A percentile compares a stretch with the other conserved stretches of the same genome.
Conservation (phyloP, 2,329 filamentous ascomycete species). For the Blastomyces gilchristii region DNA sequence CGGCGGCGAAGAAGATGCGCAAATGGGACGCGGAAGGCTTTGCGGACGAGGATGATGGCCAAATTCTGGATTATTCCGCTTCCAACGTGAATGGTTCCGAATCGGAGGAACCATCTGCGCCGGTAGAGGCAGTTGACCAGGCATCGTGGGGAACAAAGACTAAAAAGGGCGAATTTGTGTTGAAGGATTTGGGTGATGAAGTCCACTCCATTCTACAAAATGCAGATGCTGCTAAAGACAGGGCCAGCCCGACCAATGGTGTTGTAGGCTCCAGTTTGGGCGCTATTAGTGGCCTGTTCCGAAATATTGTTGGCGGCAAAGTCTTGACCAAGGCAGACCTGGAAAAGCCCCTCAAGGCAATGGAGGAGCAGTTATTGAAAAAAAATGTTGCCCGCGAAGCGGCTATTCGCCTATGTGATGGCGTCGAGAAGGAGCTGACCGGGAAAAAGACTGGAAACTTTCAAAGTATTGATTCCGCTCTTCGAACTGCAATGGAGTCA, state of each 20-base stretch:
- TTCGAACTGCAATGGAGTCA: constrained; percentile 79
- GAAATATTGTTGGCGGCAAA: constrained; percentile 92
- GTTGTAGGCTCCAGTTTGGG: constrained; percentile 70
- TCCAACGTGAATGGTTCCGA: constrained; percentile 40
- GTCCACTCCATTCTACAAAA: constrained; percentile 79
- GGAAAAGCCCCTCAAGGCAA: constrained; percentile 83
- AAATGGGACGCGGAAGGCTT: constrained; percentile 87
- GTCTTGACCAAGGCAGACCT: constrained; percentile 80
- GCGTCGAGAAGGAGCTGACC: constrained; percentile 79
- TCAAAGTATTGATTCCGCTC: constrained; percentile 73
- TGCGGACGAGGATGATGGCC: constrained; percentile 71
- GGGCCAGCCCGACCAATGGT: constrained; percentile 43
- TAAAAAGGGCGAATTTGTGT: constrained; percentile 79
- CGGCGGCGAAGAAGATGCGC: constrained; percentile 67
- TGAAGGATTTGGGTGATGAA: constrained; percentile 88
- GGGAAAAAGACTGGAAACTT: constrained; percentile 88
- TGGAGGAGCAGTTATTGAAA: constrained; percentile 87
- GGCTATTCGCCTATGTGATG: constrained; percentile 78
- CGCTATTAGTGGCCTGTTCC: constrained; percentile 78
- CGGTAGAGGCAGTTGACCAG: constrained; percentile 64
- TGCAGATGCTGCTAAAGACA: constrained; percentile 56
- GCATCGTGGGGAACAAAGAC: constrained; percentile 78
- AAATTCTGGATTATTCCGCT: constrained; percentile 83
- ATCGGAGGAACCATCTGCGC: constrained; percentile 44
- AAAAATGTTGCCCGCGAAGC: constrained; percentile 97